phyloP scores from a whole-genome alignment of 2,329 filamentous ascomycete species.

The Diaporthe caulivora region DNA sequence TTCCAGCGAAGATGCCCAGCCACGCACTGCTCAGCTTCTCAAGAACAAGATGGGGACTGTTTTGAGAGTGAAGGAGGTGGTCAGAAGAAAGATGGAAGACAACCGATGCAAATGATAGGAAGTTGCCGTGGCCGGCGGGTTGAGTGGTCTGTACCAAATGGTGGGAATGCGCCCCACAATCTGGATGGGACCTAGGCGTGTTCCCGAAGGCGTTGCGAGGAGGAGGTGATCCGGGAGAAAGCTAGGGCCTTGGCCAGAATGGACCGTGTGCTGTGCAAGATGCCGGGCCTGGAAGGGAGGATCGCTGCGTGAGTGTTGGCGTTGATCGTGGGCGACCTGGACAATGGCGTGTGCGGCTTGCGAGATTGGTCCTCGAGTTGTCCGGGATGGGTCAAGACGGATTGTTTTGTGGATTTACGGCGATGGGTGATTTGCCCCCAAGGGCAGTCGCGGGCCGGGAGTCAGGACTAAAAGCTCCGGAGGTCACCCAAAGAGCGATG shows the following conservation, averaged over 20 bases:
- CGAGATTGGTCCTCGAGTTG: neutral
- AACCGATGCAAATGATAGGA: neutral
- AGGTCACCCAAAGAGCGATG: no score
- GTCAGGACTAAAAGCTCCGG: conserved; percentile 25
- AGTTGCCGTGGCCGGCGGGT: neutral
- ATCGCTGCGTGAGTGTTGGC: neutral
- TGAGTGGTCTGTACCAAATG: neutral
- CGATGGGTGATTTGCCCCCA: neutral
- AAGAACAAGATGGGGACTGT: neutral
- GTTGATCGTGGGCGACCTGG: neutral
- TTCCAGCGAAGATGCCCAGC: neutral
- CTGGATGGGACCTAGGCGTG: neutral
- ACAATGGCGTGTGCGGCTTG: neutral
- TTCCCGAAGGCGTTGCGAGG: neutral
- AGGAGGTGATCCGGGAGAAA: neutral
- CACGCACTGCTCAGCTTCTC: neutral
- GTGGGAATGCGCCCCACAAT: conserved; percentile 9
- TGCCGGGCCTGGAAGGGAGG: neutral
- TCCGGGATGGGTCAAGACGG: neutral
- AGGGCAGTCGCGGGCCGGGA: conserved; percentile 8
- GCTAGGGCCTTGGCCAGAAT: neutral
- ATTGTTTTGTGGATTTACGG: neutral
- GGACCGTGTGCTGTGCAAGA: neutral
- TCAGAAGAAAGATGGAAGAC: neutral
- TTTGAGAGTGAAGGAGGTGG: neutral